A percentile compares a stretch with the other conserved stretches of the same genome.
phyloP scores from a whole-genome alignment of 2,329 filamentous ascomycete genomes.

The Ophiocordyceps robertsii region DNA sequence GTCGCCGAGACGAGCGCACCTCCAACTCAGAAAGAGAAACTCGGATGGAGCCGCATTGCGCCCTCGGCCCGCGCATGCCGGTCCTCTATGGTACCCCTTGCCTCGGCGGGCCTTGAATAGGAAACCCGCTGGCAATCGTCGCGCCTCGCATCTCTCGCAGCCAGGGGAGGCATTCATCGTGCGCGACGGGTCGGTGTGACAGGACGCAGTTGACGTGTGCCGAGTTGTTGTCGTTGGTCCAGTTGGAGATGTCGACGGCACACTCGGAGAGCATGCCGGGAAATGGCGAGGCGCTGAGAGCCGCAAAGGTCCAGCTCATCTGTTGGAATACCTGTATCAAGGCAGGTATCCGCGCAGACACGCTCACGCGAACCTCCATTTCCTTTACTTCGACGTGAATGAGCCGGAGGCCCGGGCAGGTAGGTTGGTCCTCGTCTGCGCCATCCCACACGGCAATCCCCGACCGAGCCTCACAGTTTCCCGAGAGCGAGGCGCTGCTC shows the following conservation, averaged over 20 bases:
- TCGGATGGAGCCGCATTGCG: too few relatives aligned
- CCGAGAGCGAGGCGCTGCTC: not conserved
- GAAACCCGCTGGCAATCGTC: too few relatives aligned
- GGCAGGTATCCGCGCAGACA: slow-evolving; percentile 19
- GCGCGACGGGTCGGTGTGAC: too few relatives aligned
- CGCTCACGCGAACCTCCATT: not conserved
- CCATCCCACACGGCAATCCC: not conserved
- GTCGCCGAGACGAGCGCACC: too few relatives aligned
- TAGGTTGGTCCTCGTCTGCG: not conserved
- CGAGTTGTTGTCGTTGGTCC: slow-evolving; percentile 17
- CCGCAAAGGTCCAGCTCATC: slow-evolving; percentile 23
- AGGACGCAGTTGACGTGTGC: slow-evolving; percentile 2
- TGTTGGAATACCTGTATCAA: slow-evolving; percentile 22
- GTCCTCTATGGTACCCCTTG: too few relatives aligned
- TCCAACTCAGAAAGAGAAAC: too few relatives aligned
- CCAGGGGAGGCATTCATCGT: too few relatives aligned
- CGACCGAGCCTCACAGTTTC: not conserved
- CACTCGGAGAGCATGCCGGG: slow-evolving; percentile 16
- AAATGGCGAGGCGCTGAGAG: slow-evolving; percentile 20
- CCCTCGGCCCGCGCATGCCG: too few relatives aligned
- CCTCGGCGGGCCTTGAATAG: too few relatives aligned
- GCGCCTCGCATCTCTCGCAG: too few relatives aligned
- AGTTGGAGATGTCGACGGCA: slow-evolving; percentile 16
- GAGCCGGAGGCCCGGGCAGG: not conserved
- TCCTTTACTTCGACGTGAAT: too few relatives aligned